Percentiles rank a stretch among this genome's conserved stretches.
These are phyloP conservation scores for Trichoderma semiorbis DNA, from an alignment of 2,329 filamentous ascomycete species.

Conservation along the genomic window DNA sequence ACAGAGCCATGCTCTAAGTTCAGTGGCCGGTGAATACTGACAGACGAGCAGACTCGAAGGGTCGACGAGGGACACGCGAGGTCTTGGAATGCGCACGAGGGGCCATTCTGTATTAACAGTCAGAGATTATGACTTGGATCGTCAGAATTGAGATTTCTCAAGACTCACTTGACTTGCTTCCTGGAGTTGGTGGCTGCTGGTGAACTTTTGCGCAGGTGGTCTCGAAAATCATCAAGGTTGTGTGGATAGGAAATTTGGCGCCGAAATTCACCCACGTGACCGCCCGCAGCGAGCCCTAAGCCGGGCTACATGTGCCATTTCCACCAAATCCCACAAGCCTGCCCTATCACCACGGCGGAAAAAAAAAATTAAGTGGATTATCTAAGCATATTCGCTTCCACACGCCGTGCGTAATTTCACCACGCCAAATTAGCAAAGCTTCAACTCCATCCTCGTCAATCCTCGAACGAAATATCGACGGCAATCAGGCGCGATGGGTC, in stretches of 20 bases:
- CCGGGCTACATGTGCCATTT: slow-evolving; percentile 23
- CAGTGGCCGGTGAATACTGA: slow-evolving; percentile 97
- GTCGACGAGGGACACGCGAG: slow-evolving; percentile 96
- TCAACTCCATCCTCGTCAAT: slow-evolving; percentile 36
- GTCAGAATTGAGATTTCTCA: slow-evolving; percentile 12
- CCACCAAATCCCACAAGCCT: slow-evolving; percentile 27
- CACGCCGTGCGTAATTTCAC: slow-evolving; percentile 39
- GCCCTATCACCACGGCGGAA: slow-evolving; percentile 31
- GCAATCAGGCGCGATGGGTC: slow-evolving; percentile 70
- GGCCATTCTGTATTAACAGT: slow-evolving; percentile 37
- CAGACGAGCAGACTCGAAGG: slow-evolving; percentile 99
- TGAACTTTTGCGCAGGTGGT: slow-evolving; percentile 30
- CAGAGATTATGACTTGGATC: slow-evolving; percentile 25
- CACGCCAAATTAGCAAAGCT: slow-evolving; percentile 32
- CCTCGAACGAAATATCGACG: slow-evolving; percentile 40
- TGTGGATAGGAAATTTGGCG: slow-evolving; percentile 33
- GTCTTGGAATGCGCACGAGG: slow-evolving; percentile 89
- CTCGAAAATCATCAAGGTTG: slow-evolving; percentile 32
- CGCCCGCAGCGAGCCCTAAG: slow-evolving; percentile 33
- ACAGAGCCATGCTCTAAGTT: slow-evolving; percentile 94
- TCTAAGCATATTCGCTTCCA: slow-evolving; percentile 35
- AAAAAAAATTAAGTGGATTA: slow-evolving; percentile 34
- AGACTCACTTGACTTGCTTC: slow-evolving; percentile 41
- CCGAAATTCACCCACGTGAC: slow-evolving; percentile 30
- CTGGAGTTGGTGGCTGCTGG: slow-evolving; percentile 35